Conservation (phyloP, 805 yeast species). For the Saccharomycopsis sp. region DNA sequence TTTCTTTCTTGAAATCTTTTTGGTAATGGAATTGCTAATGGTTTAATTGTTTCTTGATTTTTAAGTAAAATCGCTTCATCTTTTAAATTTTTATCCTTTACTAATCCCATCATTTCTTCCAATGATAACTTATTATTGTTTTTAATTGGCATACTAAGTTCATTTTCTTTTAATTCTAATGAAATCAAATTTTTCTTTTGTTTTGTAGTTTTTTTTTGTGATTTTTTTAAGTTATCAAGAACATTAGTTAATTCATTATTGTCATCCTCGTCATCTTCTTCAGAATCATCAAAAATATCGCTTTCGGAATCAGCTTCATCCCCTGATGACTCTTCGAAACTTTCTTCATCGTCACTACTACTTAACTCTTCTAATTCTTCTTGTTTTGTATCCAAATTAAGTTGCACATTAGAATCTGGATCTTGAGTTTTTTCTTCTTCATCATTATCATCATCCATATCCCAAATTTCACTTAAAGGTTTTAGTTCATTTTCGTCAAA, state of each 20-base stretch:
- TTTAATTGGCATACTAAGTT: slow-evolving; percentile 53
- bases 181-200: slow-evolving; percentile 38
- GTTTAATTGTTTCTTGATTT: slow-evolving; percentile 29
- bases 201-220: slow-evolving; percentile 25
- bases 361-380: slow-evolving; percentile 16
- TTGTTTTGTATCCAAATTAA: slow-evolving; percentile 16
- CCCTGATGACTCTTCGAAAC: slow-evolving; percentile 18
- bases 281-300: slow-evolving; percentile 25
- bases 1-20: slow-evolving; percentile 74
- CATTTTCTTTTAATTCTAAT: slow-evolving; percentile 54
- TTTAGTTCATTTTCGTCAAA: slow-evolving; percentile 62
- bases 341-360: slow-evolving; percentile 5
- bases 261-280: slow-evolving; percentile 35
- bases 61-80: slow-evolving; percentile 40
- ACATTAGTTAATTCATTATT: slow-evolving; percentile 44
- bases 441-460: slow-evolving; percentile 51
- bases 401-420: slow-evolving; percentile 15
- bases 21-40: slow-evolving; percentile 76
- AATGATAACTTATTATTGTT: slow-evolving; percentile 47
- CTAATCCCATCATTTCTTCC: slow-evolving; percentile 65
- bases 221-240: slow-evolving; percentile 30
- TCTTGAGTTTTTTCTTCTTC: slow-evolving; percentile 21
- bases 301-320: slow-evolving; percentile 23
- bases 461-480: slow-evolving; percentile 86
- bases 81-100: slow-evolving; percentile 38